Base-by-base conservation (phyloP, 1,284 basidiomycete species). In the Rhodotorula sp. region DNA sequence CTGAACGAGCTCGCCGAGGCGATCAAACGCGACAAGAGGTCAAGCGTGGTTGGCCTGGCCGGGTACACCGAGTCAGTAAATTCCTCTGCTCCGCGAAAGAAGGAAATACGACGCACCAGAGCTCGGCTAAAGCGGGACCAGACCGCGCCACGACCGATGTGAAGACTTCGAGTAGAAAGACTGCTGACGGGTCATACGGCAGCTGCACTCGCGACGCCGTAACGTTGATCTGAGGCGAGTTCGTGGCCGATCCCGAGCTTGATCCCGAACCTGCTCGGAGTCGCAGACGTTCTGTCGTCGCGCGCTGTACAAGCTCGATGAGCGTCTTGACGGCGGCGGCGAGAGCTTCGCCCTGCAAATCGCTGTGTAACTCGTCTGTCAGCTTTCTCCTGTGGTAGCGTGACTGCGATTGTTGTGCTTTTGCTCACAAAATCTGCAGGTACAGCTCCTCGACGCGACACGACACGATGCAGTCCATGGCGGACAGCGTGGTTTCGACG, bases 361-460 rank as follows among this genome's bases (percentile, higher is more conserved):
- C 75, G 60, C 64, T 77, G 67, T 6, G 48, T 57, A 16, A 34
- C 19, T 58, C n/a, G 21, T 49, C 18, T 16, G 16, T 63, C 31
- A 59, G 48, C 47, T 21, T 21, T n/a, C 55, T 31, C 56, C 12
- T n/a, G 38, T 26, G 19, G 12, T 26, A 5, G 14, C 7, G n/a
- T 12, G 19, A 23, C 21, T 6, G 21, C 28, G 3, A 19, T 10
- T 2, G 60, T 60, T 68, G 6, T 5, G 26, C 56, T 59, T 6
- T 28, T 38, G 85, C 91, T 79, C 79, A 93, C 90, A 90, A 88
- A 47, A 98, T 91, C 80, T 98, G 92, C 56, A 86, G 88, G 81
- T 98, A 98, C 3, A 99, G 85, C 79, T 97, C 93, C 76, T 98
- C 95, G 34, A 99, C 83, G 61, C 91, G 88, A 81, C 97, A 99